Percentiles rank a stretch among this genome's conserved stretches.
Conservation (phyloP, 495 filamentous ascomycete genomes). For the Xylaria flabelliformis region DNA sequence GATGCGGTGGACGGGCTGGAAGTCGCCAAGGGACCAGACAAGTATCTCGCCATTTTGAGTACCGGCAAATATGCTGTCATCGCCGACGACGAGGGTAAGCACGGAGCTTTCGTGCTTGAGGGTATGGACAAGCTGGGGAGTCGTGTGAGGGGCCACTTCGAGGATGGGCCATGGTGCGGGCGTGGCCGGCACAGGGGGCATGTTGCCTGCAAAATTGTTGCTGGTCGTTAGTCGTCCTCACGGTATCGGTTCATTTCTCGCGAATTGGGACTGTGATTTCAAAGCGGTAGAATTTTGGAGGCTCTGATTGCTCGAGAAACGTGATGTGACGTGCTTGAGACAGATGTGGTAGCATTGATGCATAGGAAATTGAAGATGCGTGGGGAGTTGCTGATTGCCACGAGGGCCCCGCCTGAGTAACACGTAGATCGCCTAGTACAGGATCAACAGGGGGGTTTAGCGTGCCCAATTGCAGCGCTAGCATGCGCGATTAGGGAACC, state of each 20-base stretch:
- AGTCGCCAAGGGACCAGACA: constrained; percentile 88
- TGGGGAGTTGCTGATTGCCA: background rate
- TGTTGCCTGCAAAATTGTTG: constrained; percentile 14
- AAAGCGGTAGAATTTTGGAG: background rate
- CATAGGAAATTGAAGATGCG: background rate
- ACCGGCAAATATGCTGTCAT: constrained; percentile 77
- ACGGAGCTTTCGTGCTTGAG: constrained; percentile 76
- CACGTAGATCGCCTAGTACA: background rate
- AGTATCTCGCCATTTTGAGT: constrained; percentile 91
- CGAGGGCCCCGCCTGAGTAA: background rate
- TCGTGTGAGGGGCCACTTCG: constrained; percentile 47
- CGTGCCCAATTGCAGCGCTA: background rate
- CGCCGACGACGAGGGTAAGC: constrained; percentile 70
- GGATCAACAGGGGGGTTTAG: constrained; percentile 1
- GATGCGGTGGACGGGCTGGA: constrained; percentile 74
- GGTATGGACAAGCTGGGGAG: constrained; percentile 68
- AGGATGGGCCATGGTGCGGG: constrained; percentile 37
- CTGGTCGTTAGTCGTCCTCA: constrained; percentile 6
- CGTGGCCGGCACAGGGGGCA: constrained; percentile 10
- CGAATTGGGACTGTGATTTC: background rate
- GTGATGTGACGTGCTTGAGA: background rate
- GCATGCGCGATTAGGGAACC: background rate
- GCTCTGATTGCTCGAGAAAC: background rate
- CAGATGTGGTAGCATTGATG: background rate
- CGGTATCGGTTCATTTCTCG: background rate